These are phyloP conservation scores for Scheffersomyces lignosus DNA, from an alignment of 805 yeast species.

Conservation along the genomic window DNA sequence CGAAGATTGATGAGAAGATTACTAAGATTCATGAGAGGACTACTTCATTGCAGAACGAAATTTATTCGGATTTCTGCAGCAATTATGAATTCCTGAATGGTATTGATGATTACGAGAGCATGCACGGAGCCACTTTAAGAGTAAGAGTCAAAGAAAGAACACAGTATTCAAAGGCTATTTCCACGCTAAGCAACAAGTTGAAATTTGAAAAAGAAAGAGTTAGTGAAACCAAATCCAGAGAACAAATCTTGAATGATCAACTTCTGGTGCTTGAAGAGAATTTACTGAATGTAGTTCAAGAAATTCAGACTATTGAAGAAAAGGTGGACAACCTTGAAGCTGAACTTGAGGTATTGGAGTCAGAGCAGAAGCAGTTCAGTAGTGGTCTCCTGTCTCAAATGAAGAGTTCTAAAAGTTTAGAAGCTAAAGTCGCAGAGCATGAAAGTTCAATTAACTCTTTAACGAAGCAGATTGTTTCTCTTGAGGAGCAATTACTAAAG, in stretches of 20 bases:
- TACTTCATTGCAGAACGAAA: constrained; percentile 36
- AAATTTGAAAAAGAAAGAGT: constrained; percentile 64
- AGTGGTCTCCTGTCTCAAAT: constrained; percentile 15
- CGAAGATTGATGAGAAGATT: constrained; percentile 19
- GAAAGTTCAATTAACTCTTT: constrained; percentile 28
- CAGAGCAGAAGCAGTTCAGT: constrained; percentile 16
- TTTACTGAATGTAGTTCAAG: constrained; percentile 27
- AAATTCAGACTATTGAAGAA: constrained; percentile 29
- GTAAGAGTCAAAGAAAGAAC: constrained; percentile 61
- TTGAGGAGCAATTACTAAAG: constrained; percentile 56
- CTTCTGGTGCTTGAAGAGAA: constrained; percentile 34
- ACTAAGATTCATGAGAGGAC: constrained; percentile 16
- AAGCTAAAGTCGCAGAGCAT: constrained; percentile 36
- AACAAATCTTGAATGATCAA: constrained; percentile 43
- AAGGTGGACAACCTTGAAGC: constrained; percentile 27
- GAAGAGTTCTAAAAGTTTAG: constrained; percentile 30
- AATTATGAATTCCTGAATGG: constrained; percentile 50
- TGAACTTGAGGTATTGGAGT: constrained; percentile 21
- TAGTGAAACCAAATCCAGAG: constrained; percentile 49
- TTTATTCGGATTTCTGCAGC: constrained; percentile 56
- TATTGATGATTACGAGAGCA: constrained; percentile 68
- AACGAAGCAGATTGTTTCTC: constrained; percentile 34
- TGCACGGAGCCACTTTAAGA: constrained; percentile 60
- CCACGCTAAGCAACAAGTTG: constrained; percentile 59
- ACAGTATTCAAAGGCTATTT: constrained; percentile 59